Conservation (phyloP, 1,284 basidiomycete species). For the Boletus holoroseus region DNA sequence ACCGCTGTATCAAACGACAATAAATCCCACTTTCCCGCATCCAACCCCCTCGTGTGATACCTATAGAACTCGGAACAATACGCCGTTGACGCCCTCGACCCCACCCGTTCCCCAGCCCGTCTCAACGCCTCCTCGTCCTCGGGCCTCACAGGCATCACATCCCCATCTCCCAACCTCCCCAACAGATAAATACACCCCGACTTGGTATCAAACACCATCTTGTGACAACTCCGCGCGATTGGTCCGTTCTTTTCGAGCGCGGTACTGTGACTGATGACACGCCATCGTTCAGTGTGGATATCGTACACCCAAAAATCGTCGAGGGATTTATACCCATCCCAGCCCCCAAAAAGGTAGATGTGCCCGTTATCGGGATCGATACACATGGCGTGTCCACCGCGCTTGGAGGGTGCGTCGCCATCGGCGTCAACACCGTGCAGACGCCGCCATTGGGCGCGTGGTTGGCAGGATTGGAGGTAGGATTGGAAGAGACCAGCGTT, state of each 20-base stretch:
- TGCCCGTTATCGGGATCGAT: conserved; percentile 59
- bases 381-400: conserved; percentile 81
- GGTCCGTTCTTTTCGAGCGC: conserved; percentile 60
- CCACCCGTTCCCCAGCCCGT: conserved; percentile 24
- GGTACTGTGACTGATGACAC: conserved; percentile 53
- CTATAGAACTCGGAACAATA: conserved; percentile 64
- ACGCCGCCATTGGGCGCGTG: conserved; percentile 54
- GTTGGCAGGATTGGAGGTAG: conserved; percentile 52
- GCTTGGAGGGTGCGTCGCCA: conserved; percentile 55
- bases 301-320: conserved; percentile 80
- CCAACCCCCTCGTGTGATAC: conserved; percentile 58
- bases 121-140: conserved; percentile 23
- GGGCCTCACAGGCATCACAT: conserved; percentile 33
- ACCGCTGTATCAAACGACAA: conserved; percentile 61
- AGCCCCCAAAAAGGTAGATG: conserved; percentile 78
- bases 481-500: conserved; percentile 52
- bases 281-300: conserved; percentile 61
- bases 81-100: conserved; percentile 22
- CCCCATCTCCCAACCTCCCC: conserved; percentile 54
- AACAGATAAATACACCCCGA: conserved; percentile 70
- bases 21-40: conserved; percentile 62
- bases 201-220: conserved; percentile 72
- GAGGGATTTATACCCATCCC: conserved; percentile 67
- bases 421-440: conserved; percentile 54
- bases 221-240: conserved; percentile 71